These are phyloP conservation scores for Candida coquimbonensis DNA, from an alignment of 805 yeast genomes.

Conservation along the genomic window DNA sequence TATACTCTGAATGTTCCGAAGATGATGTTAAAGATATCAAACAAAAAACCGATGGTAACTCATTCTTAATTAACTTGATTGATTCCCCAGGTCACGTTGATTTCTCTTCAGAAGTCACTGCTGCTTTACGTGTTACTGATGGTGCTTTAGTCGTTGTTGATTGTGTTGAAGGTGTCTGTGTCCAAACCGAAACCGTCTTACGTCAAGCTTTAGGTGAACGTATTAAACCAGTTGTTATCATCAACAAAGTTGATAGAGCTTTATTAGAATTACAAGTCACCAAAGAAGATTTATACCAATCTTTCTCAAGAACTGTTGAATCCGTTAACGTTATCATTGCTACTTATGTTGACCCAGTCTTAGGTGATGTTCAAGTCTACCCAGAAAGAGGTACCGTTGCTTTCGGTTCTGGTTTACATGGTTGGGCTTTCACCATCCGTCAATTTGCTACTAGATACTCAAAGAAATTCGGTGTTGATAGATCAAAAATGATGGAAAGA, in stretches of 20 bases:
- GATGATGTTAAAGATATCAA: slow-evolving; percentile 87
- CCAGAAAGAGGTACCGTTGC: slow-evolving; percentile 99
- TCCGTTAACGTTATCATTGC: slow-evolving; percentile 98
- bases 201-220: slow-evolving; percentile 99
- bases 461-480: slow-evolving; percentile 99
- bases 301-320: slow-evolving; percentile 98
- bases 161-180: slow-evolving; percentile 99
- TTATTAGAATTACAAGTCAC: slow-evolving; percentile 96
- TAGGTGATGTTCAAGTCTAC: slow-evolving; percentile 98
- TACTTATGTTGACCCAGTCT: slow-evolving; percentile 81
- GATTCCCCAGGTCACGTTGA: slow-evolving; percentile 99
- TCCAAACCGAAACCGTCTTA: slow-evolving; percentile 98
- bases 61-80: slow-evolving; percentile 94
- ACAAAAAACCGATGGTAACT: slow-evolving; percentile 80
- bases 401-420: slow-evolving; percentile 99
- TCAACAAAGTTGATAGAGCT: slow-evolving; percentile 99
- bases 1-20: slow-evolving; percentile 80
- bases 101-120: slow-evolving; percentile 99
- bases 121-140: slow-evolving; percentile 99
- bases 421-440: slow-evolving; percentile 99
- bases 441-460: slow-evolving; percentile 97
- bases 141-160: slow-evolving; percentile 99
- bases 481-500: slow-evolving; percentile 96
- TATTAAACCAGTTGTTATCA: slow-evolving; percentile 96
- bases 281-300: slow-evolving; percentile 98